phyloP scores from a whole-genome alignment of 179 eudicot genomes.

The Spergularia azorica region DNA sequence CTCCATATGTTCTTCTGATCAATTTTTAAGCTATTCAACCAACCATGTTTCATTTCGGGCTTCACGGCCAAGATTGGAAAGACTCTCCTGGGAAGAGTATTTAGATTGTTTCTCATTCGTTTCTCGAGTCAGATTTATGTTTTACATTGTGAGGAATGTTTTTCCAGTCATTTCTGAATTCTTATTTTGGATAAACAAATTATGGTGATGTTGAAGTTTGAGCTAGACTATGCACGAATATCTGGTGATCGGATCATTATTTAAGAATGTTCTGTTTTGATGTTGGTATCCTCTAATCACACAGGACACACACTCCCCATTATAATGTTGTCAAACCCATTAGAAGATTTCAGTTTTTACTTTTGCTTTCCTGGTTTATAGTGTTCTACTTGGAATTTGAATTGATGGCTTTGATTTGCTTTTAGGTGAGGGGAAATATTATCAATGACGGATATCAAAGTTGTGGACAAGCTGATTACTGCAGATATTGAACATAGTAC shows the following conservation, averaged over 20 bases:
- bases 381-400: neutral
- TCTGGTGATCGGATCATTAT: neutral
- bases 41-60: too few species aligned
- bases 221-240: neutral
- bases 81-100: too few species aligned
- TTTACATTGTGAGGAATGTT: too few species aligned
- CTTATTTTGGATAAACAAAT: neutral
- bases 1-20: too few species aligned
- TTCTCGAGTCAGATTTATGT: too few species aligned
- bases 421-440: neutral
- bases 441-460: conserved; percentile 17
- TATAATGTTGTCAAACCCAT: neutral
- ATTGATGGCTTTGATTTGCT: neutral
- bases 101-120: too few species aligned
- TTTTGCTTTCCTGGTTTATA: neutral
- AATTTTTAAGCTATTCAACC: too few species aligned
- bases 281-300: neutral
- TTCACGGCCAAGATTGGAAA: too few species aligned
- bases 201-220: neutral
- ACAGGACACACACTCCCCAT: neutral
- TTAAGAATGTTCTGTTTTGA: neutral
- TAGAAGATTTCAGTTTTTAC: neutral
- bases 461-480: neutral
- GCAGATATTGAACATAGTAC: conserved; percentile 1
- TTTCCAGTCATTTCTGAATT: neutral